phyloP scores from a whole-genome alignment of 202 grass and related monocot genomes.

The Panicum hallii region DNA sequence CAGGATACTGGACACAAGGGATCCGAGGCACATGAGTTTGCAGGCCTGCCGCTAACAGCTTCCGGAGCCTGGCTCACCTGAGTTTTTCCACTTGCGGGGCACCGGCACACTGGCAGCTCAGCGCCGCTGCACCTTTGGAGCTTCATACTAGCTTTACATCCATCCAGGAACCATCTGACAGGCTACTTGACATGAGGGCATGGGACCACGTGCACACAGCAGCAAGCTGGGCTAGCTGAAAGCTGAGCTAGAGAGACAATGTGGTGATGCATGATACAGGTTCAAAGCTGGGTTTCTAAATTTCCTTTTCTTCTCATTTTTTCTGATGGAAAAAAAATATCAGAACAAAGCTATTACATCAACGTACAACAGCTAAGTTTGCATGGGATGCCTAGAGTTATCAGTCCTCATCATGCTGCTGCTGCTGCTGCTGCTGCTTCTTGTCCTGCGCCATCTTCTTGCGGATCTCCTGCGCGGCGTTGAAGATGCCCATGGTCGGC shows the following conservation, averaged over 20 bases:
- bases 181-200: neutral
- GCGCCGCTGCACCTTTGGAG: neutral
- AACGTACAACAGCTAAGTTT: conserved; percentile 26
- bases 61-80: neutral
- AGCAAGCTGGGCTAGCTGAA: neutral
- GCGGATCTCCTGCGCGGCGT: conserved; percentile 67
- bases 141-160: neutral
- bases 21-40: neutral
- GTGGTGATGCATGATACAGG: neutral
- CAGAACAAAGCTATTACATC: neutral
- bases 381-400: neutral
- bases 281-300: conserved; percentile 1
- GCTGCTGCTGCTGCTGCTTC: conserved; percentile 41
- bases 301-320: neutral
- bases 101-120: no score
- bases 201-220: neutral
- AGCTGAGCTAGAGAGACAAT: neutral
- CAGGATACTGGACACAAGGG: no score
- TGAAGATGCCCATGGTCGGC: conserved; percentile 78
- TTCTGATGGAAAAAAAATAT: conserved; percentile 6
- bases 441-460: conserved; percentile 74
- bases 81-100: neutral
- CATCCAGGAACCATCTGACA: neutral
- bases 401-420: neutral
- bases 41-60: neutral